phyloP scores from a whole-genome alignment of 2,329 filamentous ascomycete species.

The Cladosporium velox region DNA sequence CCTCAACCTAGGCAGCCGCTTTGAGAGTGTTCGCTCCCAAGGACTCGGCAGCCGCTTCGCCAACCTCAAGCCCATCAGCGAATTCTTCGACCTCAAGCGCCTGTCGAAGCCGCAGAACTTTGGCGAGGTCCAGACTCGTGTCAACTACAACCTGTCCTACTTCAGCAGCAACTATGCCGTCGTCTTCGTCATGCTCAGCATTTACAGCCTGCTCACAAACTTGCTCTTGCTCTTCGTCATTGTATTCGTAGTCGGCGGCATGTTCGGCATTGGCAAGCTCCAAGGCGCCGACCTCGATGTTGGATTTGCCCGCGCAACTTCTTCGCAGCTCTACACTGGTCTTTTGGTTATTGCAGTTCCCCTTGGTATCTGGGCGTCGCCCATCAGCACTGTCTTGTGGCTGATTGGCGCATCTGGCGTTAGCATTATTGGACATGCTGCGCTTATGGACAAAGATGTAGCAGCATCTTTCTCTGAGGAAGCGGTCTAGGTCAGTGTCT shows the following conservation, averaged over 20 bases:
- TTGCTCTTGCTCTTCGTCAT: constrained; percentile 87
- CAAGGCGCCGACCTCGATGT: constrained; percentile 86
- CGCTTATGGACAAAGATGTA: constrained; percentile 97
- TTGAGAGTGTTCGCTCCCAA: constrained; percentile 78
- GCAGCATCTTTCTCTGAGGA: constrained; percentile 99
- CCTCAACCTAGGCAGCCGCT: constrained; percentile 81
- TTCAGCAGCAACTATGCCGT: constrained; percentile 98
- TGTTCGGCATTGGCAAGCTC: constrained; percentile 90
- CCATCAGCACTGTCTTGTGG: constrained; percentile 85
- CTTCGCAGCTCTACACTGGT: constrained; percentile 90
- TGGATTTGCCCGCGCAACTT: constrained; percentile 77
- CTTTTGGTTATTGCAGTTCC: constrained; percentile 82
- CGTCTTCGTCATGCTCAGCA: constrained; percentile 90
- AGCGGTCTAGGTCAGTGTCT: constrained; percentile 78
- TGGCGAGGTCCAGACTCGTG: constrained; percentile 80
- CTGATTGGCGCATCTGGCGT: constrained; percentile 93
- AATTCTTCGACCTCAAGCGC: constrained; percentile 96
- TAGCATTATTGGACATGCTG: constrained; percentile 89
- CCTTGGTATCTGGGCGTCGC: constrained; percentile 80
- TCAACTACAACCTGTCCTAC: constrained; percentile 96
- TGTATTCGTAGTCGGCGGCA: constrained; percentile 77
- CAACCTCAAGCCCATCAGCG: constrained; percentile 85
- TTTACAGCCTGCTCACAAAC: constrained; percentile 94
- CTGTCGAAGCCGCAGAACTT: constrained; percentile 94
- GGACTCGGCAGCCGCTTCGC: constrained; percentile 81